Percentiles rank a stretch among this genome's conserved stretches.
phyloP scores from a whole-genome alignment of 2,329 filamentous ascomycete species.

The Sarocladium kiliense region DNA sequence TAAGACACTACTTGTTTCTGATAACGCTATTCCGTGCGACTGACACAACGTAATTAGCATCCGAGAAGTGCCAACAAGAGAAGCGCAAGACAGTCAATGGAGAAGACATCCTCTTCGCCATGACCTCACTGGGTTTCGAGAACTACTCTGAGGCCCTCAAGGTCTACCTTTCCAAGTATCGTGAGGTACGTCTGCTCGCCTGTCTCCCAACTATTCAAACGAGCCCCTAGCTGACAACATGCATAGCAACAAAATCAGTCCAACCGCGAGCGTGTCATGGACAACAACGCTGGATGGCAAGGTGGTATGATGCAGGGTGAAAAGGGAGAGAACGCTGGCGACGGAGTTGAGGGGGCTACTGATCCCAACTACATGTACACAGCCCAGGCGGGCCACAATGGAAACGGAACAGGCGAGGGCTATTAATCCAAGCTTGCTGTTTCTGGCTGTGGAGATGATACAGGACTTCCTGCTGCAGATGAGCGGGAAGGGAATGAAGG shows the following conservation, averaged over 20 bases:
- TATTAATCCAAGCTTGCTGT: constrained; percentile 32
- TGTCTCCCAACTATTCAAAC: neutral
- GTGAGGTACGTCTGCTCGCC: constrained; percentile 68
- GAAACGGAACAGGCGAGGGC: constrained; percentile 45
- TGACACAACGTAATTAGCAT: constrained; percentile 52
- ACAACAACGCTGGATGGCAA: constrained; percentile 24
- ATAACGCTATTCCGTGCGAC: neutral
- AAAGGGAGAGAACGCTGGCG: constrained; percentile 38
- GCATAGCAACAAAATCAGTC: constrained; percentile 36
- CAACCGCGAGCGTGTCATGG: constrained; percentile 33
- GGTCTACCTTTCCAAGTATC: constrained; percentile 95
- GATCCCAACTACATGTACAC: constrained; percentile 48
- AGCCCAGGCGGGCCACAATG: constrained; percentile 53
- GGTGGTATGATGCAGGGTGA: constrained; percentile 26
- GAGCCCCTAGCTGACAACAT: neutral
- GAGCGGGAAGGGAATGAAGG: constrained; percentile 11
- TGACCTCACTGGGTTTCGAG: constrained; percentile 98
- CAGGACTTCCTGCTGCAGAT: neutral
- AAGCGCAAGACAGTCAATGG: constrained; percentile 99
- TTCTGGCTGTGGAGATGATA: neutral
- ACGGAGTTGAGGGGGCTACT: constrained; percentile 36
- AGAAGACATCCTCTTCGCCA: constrained; percentile 96
- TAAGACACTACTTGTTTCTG: constrained; percentile 39
- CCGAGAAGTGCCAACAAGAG: constrained; percentile 98
- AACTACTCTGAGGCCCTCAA: constrained; percentile 98